Evolutionary conservation across 805 yeast genomes (phyloP), one percentile per base, ranked within the genome.

Genomic region (Yamadazyma phyllophila): DNA sequence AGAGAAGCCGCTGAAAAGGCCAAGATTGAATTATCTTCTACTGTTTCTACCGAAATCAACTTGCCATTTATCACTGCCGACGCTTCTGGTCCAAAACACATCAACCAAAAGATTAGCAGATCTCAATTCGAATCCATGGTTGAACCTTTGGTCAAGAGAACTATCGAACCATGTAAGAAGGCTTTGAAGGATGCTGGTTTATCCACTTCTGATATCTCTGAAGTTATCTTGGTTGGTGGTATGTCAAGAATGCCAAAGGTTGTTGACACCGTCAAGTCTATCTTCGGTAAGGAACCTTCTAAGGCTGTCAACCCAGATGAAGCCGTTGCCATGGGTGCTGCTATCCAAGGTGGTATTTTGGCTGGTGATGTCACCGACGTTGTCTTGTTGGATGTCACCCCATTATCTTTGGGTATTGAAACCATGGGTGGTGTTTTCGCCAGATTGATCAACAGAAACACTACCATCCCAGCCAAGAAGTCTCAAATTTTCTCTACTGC

Each of bases 351-450:
- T 72, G 97, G 96, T 61, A 96, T 90, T 53, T 77, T 90, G 53
- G 86, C 96, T 48, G 97, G 97, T 69, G 96, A 88, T 70, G 96
- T 90, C 55, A 88, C 87, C 66, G 96, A 90, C 63, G 96, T 90
- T 55, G 79, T 90, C 54, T 74, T 90, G 57, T 80, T 90, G 61
- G 97, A 90, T 71, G 95, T 87, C 45, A 86, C 94, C 37, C 95
- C 95, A 64, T 79, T 87, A 65, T 85, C 94, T 48, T 79, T 90
- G 55, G 97, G 97, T 85, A 90, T 90, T 67, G 97, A 90, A 82
- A 90, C 97, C 65, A 82, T 90, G 73, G 97, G 97, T 68, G 97
- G 97, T 76, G 97, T 90, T 54, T 90, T 90, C 78, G 91, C 97
- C 48, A 81, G 94, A 69, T 78, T 87, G 70, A 87, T 87, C 67